Evolutionary conservation across 495 filamentous ascomycete genomes (phyloP), one percentile per base, ranked within the genome.

Genomic region (Daldinia loculata): DNA sequence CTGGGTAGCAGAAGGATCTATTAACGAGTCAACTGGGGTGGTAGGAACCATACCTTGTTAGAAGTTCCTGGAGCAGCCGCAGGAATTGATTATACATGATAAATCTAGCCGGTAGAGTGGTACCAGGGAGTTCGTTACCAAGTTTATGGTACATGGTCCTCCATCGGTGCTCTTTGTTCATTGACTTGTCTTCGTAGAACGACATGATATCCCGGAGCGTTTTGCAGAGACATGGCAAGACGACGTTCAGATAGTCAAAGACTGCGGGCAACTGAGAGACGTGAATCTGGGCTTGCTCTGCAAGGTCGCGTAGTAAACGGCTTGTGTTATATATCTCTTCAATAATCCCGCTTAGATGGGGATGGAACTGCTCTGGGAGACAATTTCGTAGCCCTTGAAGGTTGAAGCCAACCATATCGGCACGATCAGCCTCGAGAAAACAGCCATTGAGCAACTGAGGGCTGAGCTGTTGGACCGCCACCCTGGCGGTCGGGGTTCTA

Each of bases 61-160:
- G 74, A 63, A 88, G 74, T 60, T 81, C 79, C 67, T 81, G 77
- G 27, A 86, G 72, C 61, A 85, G 74, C 14, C 78, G 75, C 26
- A 88, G 77, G 61, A 85, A 84, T 57, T 85, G 80, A 55, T 85
- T 84, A 72, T 85, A 87, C 61, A 87, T 80, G 26, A 82, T 78
- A 57, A 87, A 87, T 43, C 85, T 80, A 26, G 84, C 80, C 12
- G 80, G 83, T 9, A 88, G 75, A 12, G 80, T 79, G 34, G 86
- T 77, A 4, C 83, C 83, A 2, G 76, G 80, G 41, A 80, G 81
- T 70, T 83, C 84, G 32, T 82, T 80, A 1, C 80, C 81, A 80
- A 85, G 81, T 56, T 80, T 81, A 78, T 86, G 79, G 62, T 84
- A 83, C 84, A 88, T 86, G 38, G 81, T 80, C 30, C 80, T 80